phyloP scores from a whole-genome alignment of 208 protist species.

The Crithidia fasciculata region DNA sequence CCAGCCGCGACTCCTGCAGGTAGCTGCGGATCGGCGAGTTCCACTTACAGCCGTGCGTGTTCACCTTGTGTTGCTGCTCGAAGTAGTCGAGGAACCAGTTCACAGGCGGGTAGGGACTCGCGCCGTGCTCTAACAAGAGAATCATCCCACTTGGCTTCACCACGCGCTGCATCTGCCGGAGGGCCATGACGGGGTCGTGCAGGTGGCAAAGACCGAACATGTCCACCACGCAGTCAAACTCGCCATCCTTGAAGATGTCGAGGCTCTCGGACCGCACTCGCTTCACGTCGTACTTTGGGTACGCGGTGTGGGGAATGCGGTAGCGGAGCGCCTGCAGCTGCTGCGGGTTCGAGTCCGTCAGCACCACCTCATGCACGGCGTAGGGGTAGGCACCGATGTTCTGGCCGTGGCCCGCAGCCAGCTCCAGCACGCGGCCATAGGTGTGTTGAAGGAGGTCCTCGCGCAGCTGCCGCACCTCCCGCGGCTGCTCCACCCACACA shows the following conservation, averaged over 20 bases:
- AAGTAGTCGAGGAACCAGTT: slow-evolving; percentile 92
- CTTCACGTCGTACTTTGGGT: slow-evolving; percentile 87
- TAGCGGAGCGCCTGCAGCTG: slow-evolving; percentile 86
- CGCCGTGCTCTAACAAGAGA: slow-evolving; percentile 90
- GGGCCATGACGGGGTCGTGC: slow-evolving; percentile 88
- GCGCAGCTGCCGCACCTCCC: slow-evolving; percentile 78
- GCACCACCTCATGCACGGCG: slow-evolving; percentile 85
- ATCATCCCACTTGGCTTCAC: slow-evolving; percentile 90
- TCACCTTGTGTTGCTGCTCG: slow-evolving; percentile 71
- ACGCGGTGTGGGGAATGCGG: slow-evolving; percentile 78
- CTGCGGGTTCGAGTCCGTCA: slow-evolving; percentile 86
- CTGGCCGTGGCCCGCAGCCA: slow-evolving; percentile 86
- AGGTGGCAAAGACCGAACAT: slow-evolving; percentile 93
- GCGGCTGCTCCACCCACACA: slow-evolving; percentile 87
- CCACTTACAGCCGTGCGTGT: slow-evolving; percentile 90
- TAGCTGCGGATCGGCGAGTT: slow-evolving; percentile 83
- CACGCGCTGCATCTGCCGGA: slow-evolving; percentile 91
- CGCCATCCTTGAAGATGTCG: slow-evolving; percentile 73
- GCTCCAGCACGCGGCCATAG: slow-evolving; percentile 88
- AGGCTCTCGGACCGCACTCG: slow-evolving; percentile 84
- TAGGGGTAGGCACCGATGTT: slow-evolving; percentile 92
- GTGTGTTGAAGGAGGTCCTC: slow-evolving; percentile 86
- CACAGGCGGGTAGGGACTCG: slow-evolving; percentile 78
- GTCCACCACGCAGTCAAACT: slow-evolving; percentile 93
- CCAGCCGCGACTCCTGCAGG: slow-evolving; percentile 75